These are phyloP conservation scores for Lipomyces yamanashiensis DNA, from an alignment of 805 yeast genomes.

Conservation along the genomic window DNA sequence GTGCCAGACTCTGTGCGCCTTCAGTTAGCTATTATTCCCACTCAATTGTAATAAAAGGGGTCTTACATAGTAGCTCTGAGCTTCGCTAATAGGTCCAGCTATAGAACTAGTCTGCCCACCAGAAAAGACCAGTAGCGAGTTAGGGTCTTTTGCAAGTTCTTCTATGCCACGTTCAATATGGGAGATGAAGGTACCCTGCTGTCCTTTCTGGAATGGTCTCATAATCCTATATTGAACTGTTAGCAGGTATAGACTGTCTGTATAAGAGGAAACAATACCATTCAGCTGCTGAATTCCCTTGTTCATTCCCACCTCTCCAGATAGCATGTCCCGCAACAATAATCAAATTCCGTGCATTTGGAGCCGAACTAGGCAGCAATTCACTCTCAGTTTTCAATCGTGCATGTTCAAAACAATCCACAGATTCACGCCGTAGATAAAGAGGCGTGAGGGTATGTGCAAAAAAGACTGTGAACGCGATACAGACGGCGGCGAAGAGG, in stretches of 20 bases:
- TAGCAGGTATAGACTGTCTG: not conserved
- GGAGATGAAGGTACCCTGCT: constrained; percentile 66
- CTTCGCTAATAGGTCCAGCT: constrained; percentile 64
- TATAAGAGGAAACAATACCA: constrained; percentile 51
- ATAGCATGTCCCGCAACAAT: constrained; percentile 68
- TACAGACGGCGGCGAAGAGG: not conserved
- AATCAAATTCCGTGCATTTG: constrained; percentile 45
- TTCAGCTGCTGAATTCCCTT: constrained; percentile 56
- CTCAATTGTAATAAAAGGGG: constrained; percentile 59
- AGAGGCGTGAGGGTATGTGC: constrained; percentile 4
- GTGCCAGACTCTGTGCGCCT: constrained; percentile 19
- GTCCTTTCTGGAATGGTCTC: constrained; percentile 70
- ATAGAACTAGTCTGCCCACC: constrained; percentile 75
- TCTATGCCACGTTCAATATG: constrained; percentile 59
- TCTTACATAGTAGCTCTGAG: constrained; percentile 41
- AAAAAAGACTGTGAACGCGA: not conserved
- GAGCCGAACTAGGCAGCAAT: constrained; percentile 8
- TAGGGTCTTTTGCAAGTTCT: constrained; percentile 44
- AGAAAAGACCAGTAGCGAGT: constrained; percentile 52
- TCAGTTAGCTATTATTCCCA: constrained; percentile 41
- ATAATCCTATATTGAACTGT: constrained; percentile 41
- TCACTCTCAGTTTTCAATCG: constrained; percentile 4
- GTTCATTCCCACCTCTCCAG: constrained; percentile 51
- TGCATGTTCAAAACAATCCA: constrained; percentile 6
- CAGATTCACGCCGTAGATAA: constrained; percentile 7